phyloP scores from a whole-genome alignment of 352 stramenopile species.

The Aphanomyces astaci region DNA sequence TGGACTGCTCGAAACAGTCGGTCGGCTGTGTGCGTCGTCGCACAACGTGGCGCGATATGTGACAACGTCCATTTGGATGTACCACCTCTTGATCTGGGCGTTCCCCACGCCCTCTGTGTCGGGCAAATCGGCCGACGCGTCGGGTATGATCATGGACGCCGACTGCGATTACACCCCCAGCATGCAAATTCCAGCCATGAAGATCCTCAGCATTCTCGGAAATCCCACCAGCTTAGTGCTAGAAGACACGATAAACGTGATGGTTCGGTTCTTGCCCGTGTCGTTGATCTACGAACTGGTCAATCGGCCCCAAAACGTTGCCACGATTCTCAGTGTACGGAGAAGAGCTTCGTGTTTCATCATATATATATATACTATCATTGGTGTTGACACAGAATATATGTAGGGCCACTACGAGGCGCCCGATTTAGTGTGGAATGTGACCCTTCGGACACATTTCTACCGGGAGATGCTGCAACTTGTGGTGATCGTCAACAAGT shows the following conservation, averaged over 20 bases:
- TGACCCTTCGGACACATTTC: slow-evolving; percentile 75
- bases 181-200: slow-evolving; percentile 48
- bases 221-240: slow-evolving; percentile 37
- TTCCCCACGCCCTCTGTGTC: slow-evolving; percentile 53
- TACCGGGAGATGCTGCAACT: neutral
- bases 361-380: too few relatives aligned
- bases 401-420: slow-evolving; percentile 87
- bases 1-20: neutral
- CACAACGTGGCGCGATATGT: slow-evolving; percentile 1
- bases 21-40: neutral
- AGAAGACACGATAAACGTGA: slow-evolving; percentile 39
- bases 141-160: slow-evolving; percentile 39
- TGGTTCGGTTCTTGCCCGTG: slow-evolving; percentile 67
- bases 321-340: slow-evolving; percentile 54
- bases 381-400: too few relatives aligned
- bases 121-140: neutral
- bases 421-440: slow-evolving; percentile 93
- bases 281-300: slow-evolving; percentile 53
- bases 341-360: too few relatives aligned
- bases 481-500: slow-evolving; percentile 8
- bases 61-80: slow-evolving; percentile 16
- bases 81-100: slow-evolving; percentile 23
- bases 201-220: slow-evolving; percentile 59
- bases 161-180: slow-evolving; percentile 46
- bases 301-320: slow-evolving; percentile 37